Conservation (phyloP, 2,329 filamentous ascomycete species). For the Bipolaris oryzae region DNA sequence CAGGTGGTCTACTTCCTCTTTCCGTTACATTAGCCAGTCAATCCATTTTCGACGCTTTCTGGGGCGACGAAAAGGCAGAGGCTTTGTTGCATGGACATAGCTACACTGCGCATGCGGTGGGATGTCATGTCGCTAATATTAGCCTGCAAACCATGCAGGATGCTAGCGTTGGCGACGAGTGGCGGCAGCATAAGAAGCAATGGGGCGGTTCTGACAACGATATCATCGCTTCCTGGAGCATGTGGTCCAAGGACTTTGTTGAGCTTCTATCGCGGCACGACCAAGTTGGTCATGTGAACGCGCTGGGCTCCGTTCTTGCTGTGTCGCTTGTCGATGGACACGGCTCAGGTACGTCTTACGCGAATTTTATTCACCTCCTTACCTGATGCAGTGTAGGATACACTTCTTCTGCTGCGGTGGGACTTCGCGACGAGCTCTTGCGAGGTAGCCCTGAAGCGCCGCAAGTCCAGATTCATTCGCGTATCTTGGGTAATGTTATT, state of each 20-base stretch:
- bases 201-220: not conserved
- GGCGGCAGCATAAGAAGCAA: constrained; percentile 1
- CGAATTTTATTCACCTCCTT: not conserved
- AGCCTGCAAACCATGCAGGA: constrained; percentile 63
- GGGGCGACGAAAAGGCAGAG: constrained; percentile 74
- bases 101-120: constrained; percentile 83
- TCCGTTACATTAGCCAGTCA: constrained; percentile 77
- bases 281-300: constrained; percentile 69
- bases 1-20: constrained; percentile 78
- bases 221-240: constrained; percentile 63
- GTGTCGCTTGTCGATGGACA: constrained; percentile 62
- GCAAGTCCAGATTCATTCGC: constrained; percentile 60
- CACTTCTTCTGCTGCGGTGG: constrained; percentile 61
- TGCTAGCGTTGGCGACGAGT: constrained; percentile 3
- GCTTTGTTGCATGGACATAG: constrained; percentile 84
- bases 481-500: constrained; percentile 66
- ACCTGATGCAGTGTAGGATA: constrained; percentile 52
- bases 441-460: constrained; percentile 38
- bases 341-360: constrained; percentile 51
- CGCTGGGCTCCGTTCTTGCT: constrained; percentile 75
- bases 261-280: constrained; percentile 61
- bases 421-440: constrained; percentile 58
- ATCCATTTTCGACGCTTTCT: constrained; percentile 73
- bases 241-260: constrained; percentile 70
- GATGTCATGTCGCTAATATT: constrained; percentile 77